Evolutionary conservation across 345 rosid species (phyloP), one percentile per base, ranked within the genome.

Genomic region (Eucalyptus erythrocorys): DNA sequence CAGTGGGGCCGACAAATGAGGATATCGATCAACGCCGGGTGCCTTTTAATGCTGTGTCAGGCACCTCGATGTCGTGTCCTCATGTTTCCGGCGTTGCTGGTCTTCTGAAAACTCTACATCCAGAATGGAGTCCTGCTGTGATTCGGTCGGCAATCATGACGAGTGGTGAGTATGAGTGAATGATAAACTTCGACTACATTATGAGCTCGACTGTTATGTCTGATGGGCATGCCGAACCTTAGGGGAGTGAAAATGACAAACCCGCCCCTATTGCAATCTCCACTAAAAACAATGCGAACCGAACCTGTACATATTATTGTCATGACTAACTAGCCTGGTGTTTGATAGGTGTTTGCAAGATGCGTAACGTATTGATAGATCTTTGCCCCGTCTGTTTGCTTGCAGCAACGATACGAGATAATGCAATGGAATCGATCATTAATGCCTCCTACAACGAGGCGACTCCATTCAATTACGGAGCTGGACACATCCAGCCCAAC

Each of bases 41-140:
- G 85, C 89, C 89, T 68, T 97, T 89, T 90, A 95, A 94, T 90
- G 92, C 93, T 6, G 86, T 90, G 47, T 96, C 99, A 1, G 99
- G 99, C 88, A 97, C 99, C 48, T 96, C 99, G 27, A 97, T 96
- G 99, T 96, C 98, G 21, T 95, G 98, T 90, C 99, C 98, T 90
- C 99, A 96, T 90, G 89, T 97, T 89, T 92, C 99, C 19, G 98
- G 98, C 43, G 89, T 95, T 85, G 97, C 88, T 8, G 98, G 98
- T 22, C 97, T 97, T 88, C 95, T 97, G 50, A 95, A 94, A 91
- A 93, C 94, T 85, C 94, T 95, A 43, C 90, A 96, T 89, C 98
- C 98, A 32, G 89, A 90, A 47, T 97, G 99, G 99, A 95, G 94
- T 90, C 97, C 99, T 43, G 95, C 98, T 6, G 98, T 96, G 45